Base-by-base conservation (phyloP, 352 stramenopile species). In the Globisporangium cederbergense region DNA sequence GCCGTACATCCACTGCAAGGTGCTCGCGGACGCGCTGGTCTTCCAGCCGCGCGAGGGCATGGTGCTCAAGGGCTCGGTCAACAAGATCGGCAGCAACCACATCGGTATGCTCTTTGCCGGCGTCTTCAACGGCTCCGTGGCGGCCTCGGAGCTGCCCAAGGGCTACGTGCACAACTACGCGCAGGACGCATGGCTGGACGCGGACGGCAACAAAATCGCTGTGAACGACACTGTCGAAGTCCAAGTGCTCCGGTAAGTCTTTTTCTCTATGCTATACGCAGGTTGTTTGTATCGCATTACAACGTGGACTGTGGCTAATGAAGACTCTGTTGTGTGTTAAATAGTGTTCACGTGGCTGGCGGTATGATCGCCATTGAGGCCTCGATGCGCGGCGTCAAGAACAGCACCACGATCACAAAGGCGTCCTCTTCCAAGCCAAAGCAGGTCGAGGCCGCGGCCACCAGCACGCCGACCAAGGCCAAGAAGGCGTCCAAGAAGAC, bases 51-150 rank as follows among this genome's bases (percentile, higher is more conserved):
- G 65, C 47, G 70, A 84, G 28, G 83, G 86, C 40, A 93, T 93
- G 86, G 60, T 53, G 40, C 72, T 95, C 30, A 66, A 76, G 34
- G 86, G 75, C 16, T 59, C 79, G 4, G 78, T 95, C 58, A 93
- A 91, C 71, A 95, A 95, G 76, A 90, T 95, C 59, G 86, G 86
- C 46, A 91, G 81, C 69, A 95, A 91, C 73, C 86, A 95, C 70
- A 76, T 95, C 49, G 86, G 86, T 64, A 85, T 95, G 77, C 77
- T 95, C 52, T 86, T 93, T 43, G 81, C 79, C 14, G 86, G 83
- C 49, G 82, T 93, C 11, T 95, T 95, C 64, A 95, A 93, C 62
- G 86, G 83, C 16, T 95, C 86, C 13, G 85, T 95, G 30, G 68
- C 81, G 2, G 80, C 84, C n/a, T 74, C 73, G 3, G 83, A 95